Base-by-base conservation (phyloP, 345 rosid species). In the Hibiscus mutabilis region DNA sequence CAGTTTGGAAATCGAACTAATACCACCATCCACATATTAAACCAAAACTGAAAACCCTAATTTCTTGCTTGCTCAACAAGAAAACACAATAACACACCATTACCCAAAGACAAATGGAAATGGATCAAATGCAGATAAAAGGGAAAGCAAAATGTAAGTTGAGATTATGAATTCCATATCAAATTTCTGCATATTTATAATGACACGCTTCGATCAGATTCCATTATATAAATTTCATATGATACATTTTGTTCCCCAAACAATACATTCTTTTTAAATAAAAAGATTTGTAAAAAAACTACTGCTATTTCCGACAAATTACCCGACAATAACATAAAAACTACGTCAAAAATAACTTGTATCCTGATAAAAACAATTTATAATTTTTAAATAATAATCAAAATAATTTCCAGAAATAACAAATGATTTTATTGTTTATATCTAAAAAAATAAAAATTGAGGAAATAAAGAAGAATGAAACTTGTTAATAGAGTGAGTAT, bases 401-500 rank as follows among this genome's bases (percentile, higher is more conserved):
- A 40, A 40, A 40, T 1, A 40, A 40, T 40, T 40, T 10, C 46
- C 14, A 2, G 37, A 62, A 1, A 18, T 18, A 62, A 62, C 1
- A 62, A 49, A 49, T 16, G 53, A 49, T 49, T 49, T 49, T 49
- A 15, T 5, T 14, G 42, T 15, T 49, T 49, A 49, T 49, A 49
- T 14, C 53, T 49, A 49, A 49, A 53, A 53, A 53, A 0, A n/a
- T 29, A 1, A 71, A 47, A 16, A 25, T 12, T 14, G 53, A 66
- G 4, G 44, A 11, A 61, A 40, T 33, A 7, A 13, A 37, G 49
- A 27, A 46, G 10, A 40, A 1, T 68, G 71, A 19, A 11, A 90
- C 97, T 76, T 88, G 80, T 77, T 79, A 51, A 92, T 90, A 19
- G 90, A 83, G 1, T 68, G 78, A 47, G 96, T 92, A 76, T 90